Evolutionary conservation across 2,329 filamentous ascomycete species (phyloP), one percentile per base, ranked within the genome.

Genomic region (Paecilomyces fulvus): DNA sequence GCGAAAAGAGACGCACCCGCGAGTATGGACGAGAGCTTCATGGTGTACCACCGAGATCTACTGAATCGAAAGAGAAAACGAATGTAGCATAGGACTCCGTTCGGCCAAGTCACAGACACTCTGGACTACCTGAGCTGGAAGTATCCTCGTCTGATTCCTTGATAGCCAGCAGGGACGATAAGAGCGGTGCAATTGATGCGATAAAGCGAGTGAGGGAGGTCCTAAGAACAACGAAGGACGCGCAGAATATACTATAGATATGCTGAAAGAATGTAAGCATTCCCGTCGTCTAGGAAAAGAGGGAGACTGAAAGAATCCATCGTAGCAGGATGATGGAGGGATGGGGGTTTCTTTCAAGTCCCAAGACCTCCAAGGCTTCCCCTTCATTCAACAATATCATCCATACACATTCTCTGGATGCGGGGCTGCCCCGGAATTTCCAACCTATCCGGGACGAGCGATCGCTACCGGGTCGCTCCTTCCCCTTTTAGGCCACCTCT

Each of bases 1-100:
- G 76, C 74, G 59, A 83, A 72, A 54, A 85, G 73, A 64, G 79
- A 79, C 59, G 80, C 77, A 61, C 79, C 75, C 63, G 79, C 79
- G 59, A 81, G 67, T 57, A 73, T 61, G 59, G 72, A 74, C 64
- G 73, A 81, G 67, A 70, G 74, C 75, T 75, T 83, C 83, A 86
- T 86, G 60, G 61, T 79, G 73, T 66, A 59, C 17, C 65, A 57
- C 54, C 61, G 53, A 14, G 52, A 49, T 52, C 58, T 61, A 53
- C 14, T 10, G 46, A 49, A 55, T 59, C 30, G 50, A 51, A 49
- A 37, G 50, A 20, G 30, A 28, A 49, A 28, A 33, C n/a, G 30
- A 51, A 54, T 20, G 25, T 52, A 52, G 30, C 10, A 30, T 17
- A 17, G 17, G n/a, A 37, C 33, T n/a, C 33, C 12, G 10, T 37